Evolutionary conservation across 2,329 filamentous ascomycete species (phyloP).

Genomic region (Pseudogymnoascus sp.): DNA sequence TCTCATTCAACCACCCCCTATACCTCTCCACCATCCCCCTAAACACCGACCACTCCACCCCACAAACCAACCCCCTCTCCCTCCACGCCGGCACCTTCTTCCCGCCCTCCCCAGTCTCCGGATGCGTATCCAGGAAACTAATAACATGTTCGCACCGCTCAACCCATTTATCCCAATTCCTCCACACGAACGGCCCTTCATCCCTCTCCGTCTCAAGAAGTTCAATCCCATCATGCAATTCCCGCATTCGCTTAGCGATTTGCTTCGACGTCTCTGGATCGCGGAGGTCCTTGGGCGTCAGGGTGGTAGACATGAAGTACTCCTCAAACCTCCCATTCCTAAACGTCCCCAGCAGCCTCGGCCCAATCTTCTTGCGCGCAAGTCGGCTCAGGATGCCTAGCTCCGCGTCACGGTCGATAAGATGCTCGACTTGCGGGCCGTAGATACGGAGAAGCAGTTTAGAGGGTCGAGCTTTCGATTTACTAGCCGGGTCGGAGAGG

Average conservation of each 20-base stretch:
- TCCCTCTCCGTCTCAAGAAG: constrained; percentile 69
- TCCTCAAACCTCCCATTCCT: constrained; percentile 93
- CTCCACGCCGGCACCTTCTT: constrained; percentile 47
- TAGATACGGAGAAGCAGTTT: constrained; percentile 89
- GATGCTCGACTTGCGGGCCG: constrained; percentile 86
- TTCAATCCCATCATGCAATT: constrained; percentile 89
- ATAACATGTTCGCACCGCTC: constrained; percentile 47
- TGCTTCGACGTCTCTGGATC: constrained; percentile 77
- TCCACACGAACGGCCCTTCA: constrained; percentile 74
- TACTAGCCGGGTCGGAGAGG: constrained; percentile 35
- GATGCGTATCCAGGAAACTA: constrained; percentile 46
- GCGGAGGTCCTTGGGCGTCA: constrained; percentile 68
- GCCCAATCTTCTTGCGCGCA: constrained; percentile 86
- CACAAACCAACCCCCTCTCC: constrained; percentile 66
- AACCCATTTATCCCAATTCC: constrained; percentile 74
- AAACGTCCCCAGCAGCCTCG: constrained; percentile 83
- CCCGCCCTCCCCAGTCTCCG: constrained; percentile 33
- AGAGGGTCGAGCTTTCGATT: constrained; percentile 27
- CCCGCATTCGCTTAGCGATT: constrained; percentile 95
- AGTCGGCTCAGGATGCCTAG: constrained; percentile 77
- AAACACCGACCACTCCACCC: constrained; percentile 75
- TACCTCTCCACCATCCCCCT: constrained; percentile 67
- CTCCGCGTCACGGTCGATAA: constrained; percentile 90
- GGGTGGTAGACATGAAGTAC: constrained; percentile 75
- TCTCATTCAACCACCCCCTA: constrained; percentile 59